Evolutionary conservation across 1,284 basidiomycete species (phyloP), one percentile per base, ranked within the genome.

Genomic region (Sporisorium iseilematis-ciliati): DNA sequence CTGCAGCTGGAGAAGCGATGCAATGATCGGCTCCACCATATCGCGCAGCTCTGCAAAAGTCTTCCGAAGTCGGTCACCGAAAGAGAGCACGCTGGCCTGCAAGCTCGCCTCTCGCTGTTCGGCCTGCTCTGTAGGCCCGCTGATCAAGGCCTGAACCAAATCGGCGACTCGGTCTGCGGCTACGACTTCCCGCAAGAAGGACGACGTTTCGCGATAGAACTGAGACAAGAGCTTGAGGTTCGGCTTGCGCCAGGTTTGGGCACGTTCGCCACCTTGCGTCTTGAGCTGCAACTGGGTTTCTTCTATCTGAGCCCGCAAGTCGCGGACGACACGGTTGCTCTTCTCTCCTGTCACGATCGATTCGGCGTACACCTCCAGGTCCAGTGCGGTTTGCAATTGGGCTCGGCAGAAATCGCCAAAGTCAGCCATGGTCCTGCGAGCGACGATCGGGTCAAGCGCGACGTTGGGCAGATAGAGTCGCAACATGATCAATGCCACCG

Each of bases 391-490:
- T 0, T 84, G 75, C 0, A 93, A 80, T n/a, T 87, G 82, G 0
- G 85, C 79, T 18, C 88, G 83, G 20, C 72, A 65, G 41, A 66
- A 57, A 18, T 59, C 49, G 77, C 89, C 87, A 49, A 91, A 89
- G 41, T 88, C 86, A 6, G 85, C 85, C 0, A 88, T 87, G 40
- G 89, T 90, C 49, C 88, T 88, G 55, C 91, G 89, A 35, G 92
- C 89, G 20, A 91, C 90, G 16, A 92, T 90, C 10, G 96, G 96
- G 84, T 99, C 97, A 57, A 98, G 87, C 1, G 95, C 94, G 4
- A 91, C 87, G 81, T 93, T 90, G 0, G 97, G 95, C 51, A 98
- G 88, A 82, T 92, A 92, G n/a, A 96, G 88, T 1, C 90, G 87
- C 18, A 93, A 82, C 31, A 93, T 85, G 56, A 89, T 79, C 31